These are phyloP conservation scores for Russula brevipes DNA, from an alignment of 768 basidiomycete genomes.

Conservation along the genomic window DNA sequence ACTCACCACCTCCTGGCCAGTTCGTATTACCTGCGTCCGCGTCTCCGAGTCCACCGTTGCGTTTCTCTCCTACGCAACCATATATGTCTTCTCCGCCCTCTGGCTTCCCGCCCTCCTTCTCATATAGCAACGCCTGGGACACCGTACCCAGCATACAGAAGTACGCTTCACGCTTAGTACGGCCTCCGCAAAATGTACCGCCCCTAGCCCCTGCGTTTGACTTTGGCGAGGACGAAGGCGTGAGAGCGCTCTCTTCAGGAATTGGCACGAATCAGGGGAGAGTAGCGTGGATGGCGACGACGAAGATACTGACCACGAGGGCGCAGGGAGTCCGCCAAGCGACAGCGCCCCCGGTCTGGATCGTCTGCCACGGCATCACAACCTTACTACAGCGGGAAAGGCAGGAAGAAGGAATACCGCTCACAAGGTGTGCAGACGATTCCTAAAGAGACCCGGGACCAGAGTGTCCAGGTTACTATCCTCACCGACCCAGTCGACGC, in stretches of 20 bases:
- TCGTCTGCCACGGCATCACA: slow-evolving; percentile 25
- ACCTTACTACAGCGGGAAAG: slow-evolving; percentile 25
- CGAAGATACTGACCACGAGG: slow-evolving; percentile 47
- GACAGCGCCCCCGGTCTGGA: slow-evolving; percentile 29
- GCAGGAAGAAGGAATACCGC: slow-evolving; percentile 52
- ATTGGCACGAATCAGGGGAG: slow-evolving; percentile 54
- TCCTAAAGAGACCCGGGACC: slow-evolving; percentile 46
- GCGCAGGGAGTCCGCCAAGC: slow-evolving; percentile 30
- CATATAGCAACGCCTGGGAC: slow-evolving; percentile 85
- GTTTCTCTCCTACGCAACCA: slow-evolving; percentile 17
- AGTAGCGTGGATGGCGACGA: slow-evolving; percentile 80
- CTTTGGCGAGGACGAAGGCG: slow-evolving; percentile 33
- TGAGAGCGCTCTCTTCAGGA: slow-evolving; percentile 36
- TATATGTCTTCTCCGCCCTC: slow-evolving; percentile 33
- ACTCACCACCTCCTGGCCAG: slow-evolving; percentile 27
- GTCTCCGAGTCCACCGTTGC: slow-evolving; percentile 28
- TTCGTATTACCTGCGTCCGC: slow-evolving; percentile 20
- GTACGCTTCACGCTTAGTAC: slow-evolving; percentile 59
- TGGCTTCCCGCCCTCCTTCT: slow-evolving; percentile 53
- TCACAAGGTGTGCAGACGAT: slow-evolving; percentile 69
- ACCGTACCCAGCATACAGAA: slow-evolving; percentile 69
- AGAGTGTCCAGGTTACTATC: slow-evolving; percentile 54
- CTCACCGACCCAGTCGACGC: slow-evolving; percentile 22
- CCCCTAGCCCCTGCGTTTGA: slow-evolving; percentile 49
- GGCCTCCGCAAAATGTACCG: slow-evolving; percentile 40